Base-by-base conservation (phyloP, 1,284 basidiomycete species). In the Apiotrichum porosum region DNA sequence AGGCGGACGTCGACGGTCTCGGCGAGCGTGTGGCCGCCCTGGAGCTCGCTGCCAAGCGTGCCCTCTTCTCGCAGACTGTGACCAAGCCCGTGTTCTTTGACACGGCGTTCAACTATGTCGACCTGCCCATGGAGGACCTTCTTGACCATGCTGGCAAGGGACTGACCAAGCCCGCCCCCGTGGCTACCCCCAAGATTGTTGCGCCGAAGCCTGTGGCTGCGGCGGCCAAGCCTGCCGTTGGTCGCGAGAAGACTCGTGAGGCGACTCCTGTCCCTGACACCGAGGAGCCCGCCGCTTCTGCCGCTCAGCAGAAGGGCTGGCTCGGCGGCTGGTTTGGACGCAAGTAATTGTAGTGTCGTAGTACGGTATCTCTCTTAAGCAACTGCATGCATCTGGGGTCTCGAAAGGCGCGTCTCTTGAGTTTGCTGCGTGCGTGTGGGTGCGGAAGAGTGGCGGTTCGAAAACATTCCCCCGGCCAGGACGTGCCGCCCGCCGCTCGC, bases 61-160 rank as follows among this genome's bases (percentile, higher is more conserved):
- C 84, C 31, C 88, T 89, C 83, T 88, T 89, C 60, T 77, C 81
- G 1, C 80, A 80, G 66, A 86, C 86, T 55, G 84, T 88, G 4
- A 84, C 84, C 74, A 92, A 92, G 68, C 87, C 86, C 9, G 65
- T 90, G 28, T 94, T 94, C 77, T 94, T 91, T 72, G 88, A 94
- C 68, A 86, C 89, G 57, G 91, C 89, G n/a, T 82, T 91, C 65
- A 94, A 93, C 72, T 94, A 93, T 62, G 83, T 90, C 46, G 82
- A 85, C 60, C 68, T 90, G 48, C 86, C 88, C 62, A 84, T 92
- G 81, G 86, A 88, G 37, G 76, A 80, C 41, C 73, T 94, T 46
- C 75, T 82, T 61, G 79, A 79, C 48, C 76, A 83, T 8, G 86
- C 84, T 4, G 88, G 88, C 1, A 83, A 82, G 71, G 43, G 51